Evolutionary conservation across 139 green algal genomes (phyloP).

Genomic region (Volvox africanus): DNA sequence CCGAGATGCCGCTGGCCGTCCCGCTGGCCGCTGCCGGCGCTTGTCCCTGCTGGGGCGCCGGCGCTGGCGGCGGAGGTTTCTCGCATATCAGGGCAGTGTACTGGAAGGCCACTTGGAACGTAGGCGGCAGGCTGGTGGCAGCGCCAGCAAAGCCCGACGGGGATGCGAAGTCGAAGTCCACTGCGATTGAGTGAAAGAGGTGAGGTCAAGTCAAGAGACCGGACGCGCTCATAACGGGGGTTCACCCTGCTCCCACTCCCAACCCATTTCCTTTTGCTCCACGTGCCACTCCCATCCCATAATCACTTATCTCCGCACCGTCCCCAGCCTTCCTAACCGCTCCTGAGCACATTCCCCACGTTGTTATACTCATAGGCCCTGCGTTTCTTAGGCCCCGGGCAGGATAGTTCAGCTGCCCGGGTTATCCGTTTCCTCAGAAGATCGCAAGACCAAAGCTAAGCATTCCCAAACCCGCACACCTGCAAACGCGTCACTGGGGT

Average conservation of each 20-base stretch:
- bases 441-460: too few relatives aligned
- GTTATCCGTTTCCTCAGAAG: too few relatives aligned
- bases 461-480: slow-evolving; percentile 35
- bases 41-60: neutral
- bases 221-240: too few relatives aligned
- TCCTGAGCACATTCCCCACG: neutral
- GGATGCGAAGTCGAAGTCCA: slow-evolving; percentile 54
- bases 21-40: neutral
- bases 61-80: neutral
- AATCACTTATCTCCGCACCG: neutral
- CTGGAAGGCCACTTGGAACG: slow-evolving; percentile 81
- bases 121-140: slow-evolving; percentile 15
- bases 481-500: slow-evolving; percentile 76
- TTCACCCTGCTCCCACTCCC: too few relatives aligned
- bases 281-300: too few relatives aligned
- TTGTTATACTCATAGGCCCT: neutral
- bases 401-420: too few relatives aligned
- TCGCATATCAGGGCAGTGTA: slow-evolving; percentile 65
- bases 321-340: neutral
- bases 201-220: too few relatives aligned
- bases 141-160: slow-evolving; percentile 7
- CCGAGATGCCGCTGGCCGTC: neutral
- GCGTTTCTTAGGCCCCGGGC: too few relatives aligned
- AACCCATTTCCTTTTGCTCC: too few relatives aligned
- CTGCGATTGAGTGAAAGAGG: neutral